Evolutionary conservation across 805 yeast genomes (phyloP).

Genomic region (Vanderwaltozyma polyspora): DNA sequence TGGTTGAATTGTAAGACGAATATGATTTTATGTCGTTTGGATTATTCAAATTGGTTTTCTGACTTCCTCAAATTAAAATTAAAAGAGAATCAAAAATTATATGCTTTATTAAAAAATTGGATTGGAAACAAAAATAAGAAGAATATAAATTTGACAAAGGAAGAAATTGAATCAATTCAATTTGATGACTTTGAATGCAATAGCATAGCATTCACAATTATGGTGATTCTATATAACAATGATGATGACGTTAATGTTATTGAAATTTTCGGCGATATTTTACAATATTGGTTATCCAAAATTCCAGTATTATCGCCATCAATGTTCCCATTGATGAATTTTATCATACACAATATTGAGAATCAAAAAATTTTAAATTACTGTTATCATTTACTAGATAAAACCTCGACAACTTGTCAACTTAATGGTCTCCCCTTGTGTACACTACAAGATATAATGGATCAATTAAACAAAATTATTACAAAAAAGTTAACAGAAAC

Average conservation of each 20-base stretch:
- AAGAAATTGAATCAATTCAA: no score
- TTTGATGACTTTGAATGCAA: no score
- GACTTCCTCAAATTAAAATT: constrained; percentile 5
- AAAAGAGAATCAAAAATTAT: not conserved
- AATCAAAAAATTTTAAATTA: constrained; percentile 10
- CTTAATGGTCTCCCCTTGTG: no score
- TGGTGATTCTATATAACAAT: no score
- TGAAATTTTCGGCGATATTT: no score
- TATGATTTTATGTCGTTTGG: constrained; percentile 9
- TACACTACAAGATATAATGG: constrained; percentile 13
- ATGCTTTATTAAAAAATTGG: not conserved
- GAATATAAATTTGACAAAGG: not conserved
- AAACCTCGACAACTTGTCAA: no score
- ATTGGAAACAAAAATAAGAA: not conserved
- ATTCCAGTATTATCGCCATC: constrained; percentile 4
- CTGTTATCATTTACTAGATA: constrained; percentile 13
- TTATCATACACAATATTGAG: constrained; percentile 7
- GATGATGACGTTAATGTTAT: no score
- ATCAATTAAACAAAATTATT: constrained; percentile 12
- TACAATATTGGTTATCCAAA: no score
- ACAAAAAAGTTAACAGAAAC: constrained; percentile 14
- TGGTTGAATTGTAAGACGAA: constrained; percentile 11
- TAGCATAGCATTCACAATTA: no score
- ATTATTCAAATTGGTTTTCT: constrained; percentile 13
- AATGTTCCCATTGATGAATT: constrained; percentile 15